Evolutionary conservation across 2,329 filamentous ascomycete genomes (phyloP).

Genomic region (Trichoderma koningiopsis): DNA sequence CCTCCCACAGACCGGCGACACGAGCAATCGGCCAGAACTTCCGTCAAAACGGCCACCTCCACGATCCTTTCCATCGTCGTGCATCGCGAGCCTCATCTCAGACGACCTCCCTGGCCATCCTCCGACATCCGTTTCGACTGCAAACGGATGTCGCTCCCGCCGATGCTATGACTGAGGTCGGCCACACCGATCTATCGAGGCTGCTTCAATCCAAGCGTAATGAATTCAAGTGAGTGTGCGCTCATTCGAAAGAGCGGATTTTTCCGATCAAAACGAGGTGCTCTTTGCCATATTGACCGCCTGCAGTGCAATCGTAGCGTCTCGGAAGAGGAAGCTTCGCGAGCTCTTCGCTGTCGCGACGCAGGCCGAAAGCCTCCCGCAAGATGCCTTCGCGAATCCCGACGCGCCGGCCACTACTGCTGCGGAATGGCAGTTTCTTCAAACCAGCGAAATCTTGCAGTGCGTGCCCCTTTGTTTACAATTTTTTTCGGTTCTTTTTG

Average conservation of each 20-base stretch:
- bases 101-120: slow-evolving; percentile 30
- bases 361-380: slow-evolving; percentile 63
- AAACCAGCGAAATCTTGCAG: slow-evolving; percentile 61
- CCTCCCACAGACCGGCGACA: slow-evolving; percentile 36
- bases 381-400: slow-evolving; percentile 57
- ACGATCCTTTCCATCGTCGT: slow-evolving; percentile 38
- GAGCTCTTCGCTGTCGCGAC: slow-evolving; percentile 82
- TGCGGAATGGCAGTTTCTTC: slow-evolving; percentile 58
- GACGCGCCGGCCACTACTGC: slow-evolving; percentile 57
- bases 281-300: slow-evolving; percentile 48
- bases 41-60: slow-evolving; percentile 37
- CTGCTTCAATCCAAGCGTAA: slow-evolving; percentile 66
- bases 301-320: slow-evolving; percentile 70
- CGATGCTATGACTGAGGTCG: slow-evolving; percentile 73
- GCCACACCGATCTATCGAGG: slow-evolving; percentile 64
- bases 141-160: slow-evolving; percentile 71
- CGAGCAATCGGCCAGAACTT: slow-evolving; percentile 35
- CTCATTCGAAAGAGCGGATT: slow-evolving; percentile 50
- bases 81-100: slow-evolving; percentile 37
- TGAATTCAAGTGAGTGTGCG: slow-evolving; percentile 59
- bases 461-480: slow-evolving; percentile 45
- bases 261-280: slow-evolving; percentile 53
- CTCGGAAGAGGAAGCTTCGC: slow-evolving; percentile 88
- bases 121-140: slow-evolving; percentile 59
- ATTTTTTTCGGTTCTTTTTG: slow-evolving; percentile 22